A percentile compares a stretch with the other conserved stretches of the same genome.
Evolutionary conservation across 495 filamentous ascomycete genomes (phyloP).

Genomic region (Xylaria nigripes): DNA sequence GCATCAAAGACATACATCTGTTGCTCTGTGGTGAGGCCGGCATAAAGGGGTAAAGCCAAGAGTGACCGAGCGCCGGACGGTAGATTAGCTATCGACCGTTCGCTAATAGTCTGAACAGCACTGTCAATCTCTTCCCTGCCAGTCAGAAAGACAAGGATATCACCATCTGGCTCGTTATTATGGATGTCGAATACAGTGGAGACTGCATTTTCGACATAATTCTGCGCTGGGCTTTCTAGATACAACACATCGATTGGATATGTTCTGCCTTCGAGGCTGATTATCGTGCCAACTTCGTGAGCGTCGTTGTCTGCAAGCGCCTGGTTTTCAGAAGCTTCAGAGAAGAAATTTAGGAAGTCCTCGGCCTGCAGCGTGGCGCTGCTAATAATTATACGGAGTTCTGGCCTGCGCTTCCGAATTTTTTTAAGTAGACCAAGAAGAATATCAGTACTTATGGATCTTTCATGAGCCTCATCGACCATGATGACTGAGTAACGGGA

Average conservation of each 20-base stretch:
- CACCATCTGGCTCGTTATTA: conserved; percentile 74
- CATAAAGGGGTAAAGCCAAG: conserved; percentile 76
- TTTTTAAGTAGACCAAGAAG: conserved; percentile 93
- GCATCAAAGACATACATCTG: conserved; percentile 91
- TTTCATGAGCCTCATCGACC: conserved; percentile 97
- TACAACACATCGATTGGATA: conserved; percentile 89
- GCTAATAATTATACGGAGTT: conserved; percentile 83
- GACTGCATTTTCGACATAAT: conserved; percentile 82
- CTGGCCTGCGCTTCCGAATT: conserved; percentile 70
- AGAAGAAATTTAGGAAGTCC: conserved; percentile 78
- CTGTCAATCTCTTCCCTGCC: conserved; percentile 91
- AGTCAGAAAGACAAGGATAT: conserved; percentile 87
- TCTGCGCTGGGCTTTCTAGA: conserved; percentile 68
- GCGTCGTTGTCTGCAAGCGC: conserved; percentile 35
- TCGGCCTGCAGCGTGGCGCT: conserved; percentile 93
- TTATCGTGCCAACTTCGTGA: conserved; percentile 55
- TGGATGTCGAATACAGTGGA: conserved; percentile 93
- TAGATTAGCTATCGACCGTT: conserved; percentile 67
- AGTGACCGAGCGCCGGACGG: conserved; percentile 62
- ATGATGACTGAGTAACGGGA: conserved; percentile 95
- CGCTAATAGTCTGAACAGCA: conserved; percentile 66
- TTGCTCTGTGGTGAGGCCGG: conserved; percentile 78
- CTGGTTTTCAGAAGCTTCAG: conserved; percentile 35
- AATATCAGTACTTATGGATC: conserved; percentile 89
- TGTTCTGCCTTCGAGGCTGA: conserved; percentile 83